These are phyloP conservation scores for Neurospora tetraspora DNA, from an alignment of 495 filamentous ascomycete genomes.

Conservation along the genomic window DNA sequence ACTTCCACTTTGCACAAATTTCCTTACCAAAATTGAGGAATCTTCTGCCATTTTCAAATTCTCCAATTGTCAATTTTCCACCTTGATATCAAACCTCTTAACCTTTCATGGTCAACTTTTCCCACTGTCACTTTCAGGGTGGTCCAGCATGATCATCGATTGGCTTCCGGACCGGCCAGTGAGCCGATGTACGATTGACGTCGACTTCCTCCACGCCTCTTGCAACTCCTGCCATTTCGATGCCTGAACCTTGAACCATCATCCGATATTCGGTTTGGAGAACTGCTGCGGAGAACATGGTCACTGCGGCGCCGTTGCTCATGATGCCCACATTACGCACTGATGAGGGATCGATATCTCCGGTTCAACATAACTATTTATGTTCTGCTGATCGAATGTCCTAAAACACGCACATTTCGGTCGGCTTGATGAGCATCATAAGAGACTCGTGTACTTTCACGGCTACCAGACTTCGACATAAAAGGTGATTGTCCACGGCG, in stretches of 20 bases:
- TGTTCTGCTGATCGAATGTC: neutral
- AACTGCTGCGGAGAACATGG: neutral
- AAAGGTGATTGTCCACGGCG: neutral
- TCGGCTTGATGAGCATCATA: neutral
- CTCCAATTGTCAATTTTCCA: too few species aligned
- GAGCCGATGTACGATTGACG: neutral
- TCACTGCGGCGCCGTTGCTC: neutral
- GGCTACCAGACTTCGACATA: neutral
- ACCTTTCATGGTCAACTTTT: too few species aligned
- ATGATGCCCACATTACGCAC: neutral
- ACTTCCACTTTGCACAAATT: neutral
- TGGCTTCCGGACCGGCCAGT: neutral
- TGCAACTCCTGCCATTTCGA: neutral
- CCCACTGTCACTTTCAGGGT: neutral
- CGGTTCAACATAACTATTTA: neutral
- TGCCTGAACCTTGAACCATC: neutral
- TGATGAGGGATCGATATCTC: neutral
- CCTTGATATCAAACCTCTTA: too few species aligned
- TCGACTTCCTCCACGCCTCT: neutral
- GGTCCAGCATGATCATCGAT: neutral
- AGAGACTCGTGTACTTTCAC: neutral
- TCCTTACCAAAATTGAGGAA: neutral
- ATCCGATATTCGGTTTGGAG: neutral
- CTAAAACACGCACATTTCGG: neutral
- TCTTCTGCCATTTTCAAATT: neutral